phyloP scores from a whole-genome alignment of 2,329 filamentous ascomycete species.

The Fusarium sp. region DNA sequence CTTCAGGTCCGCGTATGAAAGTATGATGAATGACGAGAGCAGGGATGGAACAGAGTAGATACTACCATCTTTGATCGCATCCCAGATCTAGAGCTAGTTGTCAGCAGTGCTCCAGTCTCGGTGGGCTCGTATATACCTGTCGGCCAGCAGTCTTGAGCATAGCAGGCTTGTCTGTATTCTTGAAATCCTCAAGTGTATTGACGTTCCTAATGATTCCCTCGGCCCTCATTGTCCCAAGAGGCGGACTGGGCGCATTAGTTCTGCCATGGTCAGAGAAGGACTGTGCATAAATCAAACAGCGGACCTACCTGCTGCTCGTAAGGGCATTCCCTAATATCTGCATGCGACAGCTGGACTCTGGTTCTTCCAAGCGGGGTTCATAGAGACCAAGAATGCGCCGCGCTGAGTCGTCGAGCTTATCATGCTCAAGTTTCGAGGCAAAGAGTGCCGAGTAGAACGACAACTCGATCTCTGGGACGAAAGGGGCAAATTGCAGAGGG shows the following conservation, averaged over 20 bases:
- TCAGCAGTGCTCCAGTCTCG: conserved; percentile 19
- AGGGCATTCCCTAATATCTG: conserved; percentile 90
- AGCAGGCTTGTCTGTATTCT: conserved; percentile 79
- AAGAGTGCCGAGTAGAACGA: conserved; percentile 96
- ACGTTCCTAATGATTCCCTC: conserved; percentile 96
- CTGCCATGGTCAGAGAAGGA: conserved; percentile 32
- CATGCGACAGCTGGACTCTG: conserved; percentile 84
- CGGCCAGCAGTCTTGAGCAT: conserved; percentile 82
- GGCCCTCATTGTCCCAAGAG: conserved; percentile 78
- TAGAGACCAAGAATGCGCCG: conserved; percentile 89
- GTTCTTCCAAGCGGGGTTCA: conserved; percentile 79
- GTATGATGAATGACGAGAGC: conserved; percentile 85
- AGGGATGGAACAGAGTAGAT: conserved; percentile 96
- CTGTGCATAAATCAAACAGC: conserved; percentile 26
- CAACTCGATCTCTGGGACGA: conserved; percentile 92
- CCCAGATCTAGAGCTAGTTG: conserved; percentile 78
- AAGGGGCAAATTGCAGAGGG: conserved; percentile 79
- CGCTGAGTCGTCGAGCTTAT: conserved; percentile 94
- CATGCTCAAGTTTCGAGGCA: conserved; percentile 92
- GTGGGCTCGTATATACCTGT: conserved; percentile 63
- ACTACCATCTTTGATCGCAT: conserved; percentile 94
- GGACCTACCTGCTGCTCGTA: conserved; percentile 79
- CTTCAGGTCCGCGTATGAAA: conserved; percentile 95
- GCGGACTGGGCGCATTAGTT: conserved; percentile 62
- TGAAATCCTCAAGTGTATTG: conserved; percentile 95